Evolutionary conservation across 2,329 filamentous ascomycete genomes (phyloP).

Genomic region (Aspergillus sp.): DNA sequence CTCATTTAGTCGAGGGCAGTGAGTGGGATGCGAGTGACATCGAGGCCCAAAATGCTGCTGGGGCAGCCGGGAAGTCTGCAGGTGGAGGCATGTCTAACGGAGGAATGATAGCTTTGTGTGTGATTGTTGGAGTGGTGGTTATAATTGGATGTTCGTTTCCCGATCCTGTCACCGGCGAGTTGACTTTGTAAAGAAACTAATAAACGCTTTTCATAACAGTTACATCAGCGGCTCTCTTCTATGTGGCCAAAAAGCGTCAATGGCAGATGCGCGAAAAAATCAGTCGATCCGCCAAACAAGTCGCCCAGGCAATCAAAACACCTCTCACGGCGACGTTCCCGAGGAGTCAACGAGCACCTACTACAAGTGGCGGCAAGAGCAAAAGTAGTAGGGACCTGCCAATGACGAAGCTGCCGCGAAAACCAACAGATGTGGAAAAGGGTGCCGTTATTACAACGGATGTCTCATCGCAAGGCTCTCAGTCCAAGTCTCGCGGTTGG

Average conservation of each 20-base stretch:
- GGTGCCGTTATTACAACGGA: slow-evolving; percentile 5
- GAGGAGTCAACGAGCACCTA: neutral
- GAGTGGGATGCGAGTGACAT: slow-evolving; percentile 12
- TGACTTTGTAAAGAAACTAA: neutral
- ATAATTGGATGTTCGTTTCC: slow-evolving; percentile 19
- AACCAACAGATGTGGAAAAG: slow-evolving; percentile 14
- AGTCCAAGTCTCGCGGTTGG: slow-evolving; percentile 10
- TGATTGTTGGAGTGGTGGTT: slow-evolving; percentile 20
- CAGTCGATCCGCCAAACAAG: slow-evolving; percentile 15
- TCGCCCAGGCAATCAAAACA: slow-evolving; percentile 17
- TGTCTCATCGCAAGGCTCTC: neutral
- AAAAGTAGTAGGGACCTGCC: neutral
- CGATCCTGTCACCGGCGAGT: neutral
- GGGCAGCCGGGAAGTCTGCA: slow-evolving; percentile 11
- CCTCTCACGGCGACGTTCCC: slow-evolving; percentile 19
- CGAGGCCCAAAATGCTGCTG: slow-evolving; percentile 13
- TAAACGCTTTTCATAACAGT: slow-evolving; percentile 5
- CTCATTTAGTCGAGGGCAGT: slow-evolving; percentile 11
- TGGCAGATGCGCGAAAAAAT: slow-evolving; percentile 21
- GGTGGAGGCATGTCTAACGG: slow-evolving; percentile 13
- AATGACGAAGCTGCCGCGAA: neutral
- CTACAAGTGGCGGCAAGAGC: neutral
- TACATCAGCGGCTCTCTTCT: slow-evolving; percentile 18
- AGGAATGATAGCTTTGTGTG: slow-evolving; percentile 22
- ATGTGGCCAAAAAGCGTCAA: slow-evolving; percentile 21